Conservation (phyloP, 768 basidiomycete species). For the Boletales sp. region DNA sequence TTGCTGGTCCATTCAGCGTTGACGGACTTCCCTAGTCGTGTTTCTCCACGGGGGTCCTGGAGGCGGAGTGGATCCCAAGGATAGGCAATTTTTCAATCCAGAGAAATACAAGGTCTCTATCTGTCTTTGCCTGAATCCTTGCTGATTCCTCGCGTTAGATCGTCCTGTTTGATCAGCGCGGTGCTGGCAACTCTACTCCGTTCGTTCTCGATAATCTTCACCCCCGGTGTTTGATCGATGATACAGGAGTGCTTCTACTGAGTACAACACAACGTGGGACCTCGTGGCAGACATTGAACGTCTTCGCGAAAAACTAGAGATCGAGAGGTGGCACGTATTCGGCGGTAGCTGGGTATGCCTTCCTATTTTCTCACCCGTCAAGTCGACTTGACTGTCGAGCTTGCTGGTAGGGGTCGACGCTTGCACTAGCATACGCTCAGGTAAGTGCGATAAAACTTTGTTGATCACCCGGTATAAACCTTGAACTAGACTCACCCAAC, state of each 20-base stretch:
- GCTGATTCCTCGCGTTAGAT: slow-evolving; percentile 44
- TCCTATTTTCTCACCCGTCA: neutral
- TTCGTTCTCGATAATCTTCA: slow-evolving; percentile 35
- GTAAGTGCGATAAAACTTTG: slow-evolving; percentile 30
- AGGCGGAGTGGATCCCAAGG: slow-evolving; percentile 63
- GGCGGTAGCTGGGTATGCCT: slow-evolving; percentile 85
- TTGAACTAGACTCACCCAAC: slow-evolving; percentile 67
- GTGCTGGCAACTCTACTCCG: slow-evolving; percentile 84
- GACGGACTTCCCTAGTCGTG: slow-evolving; percentile 46
- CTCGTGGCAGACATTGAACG: slow-evolving; percentile 88
- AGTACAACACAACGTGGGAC: slow-evolving; percentile 94
- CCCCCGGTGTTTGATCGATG: slow-evolving; percentile 1
- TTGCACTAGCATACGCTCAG: slow-evolving; percentile 84
- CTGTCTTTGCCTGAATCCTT: neutral
- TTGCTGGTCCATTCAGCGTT: neutral
- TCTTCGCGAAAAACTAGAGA: slow-evolving; percentile 65
- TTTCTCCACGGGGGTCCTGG: slow-evolving; percentile 87
- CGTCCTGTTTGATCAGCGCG: slow-evolving; percentile 86
- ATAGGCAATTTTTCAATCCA: slow-evolving; percentile 81
- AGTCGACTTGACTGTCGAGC: neutral
- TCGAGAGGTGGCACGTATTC: slow-evolving; percentile 93
- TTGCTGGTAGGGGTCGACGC: slow-evolving; percentile 67
- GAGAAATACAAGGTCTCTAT: slow-evolving; percentile 68
- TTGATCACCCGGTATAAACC: neutral
- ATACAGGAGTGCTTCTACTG: slow-evolving; percentile 64